These are phyloP conservation scores for Smittium culicis DNA, from an alignment of 371 early-diverging fungal genomes.

Conservation along the genomic window DNA sequence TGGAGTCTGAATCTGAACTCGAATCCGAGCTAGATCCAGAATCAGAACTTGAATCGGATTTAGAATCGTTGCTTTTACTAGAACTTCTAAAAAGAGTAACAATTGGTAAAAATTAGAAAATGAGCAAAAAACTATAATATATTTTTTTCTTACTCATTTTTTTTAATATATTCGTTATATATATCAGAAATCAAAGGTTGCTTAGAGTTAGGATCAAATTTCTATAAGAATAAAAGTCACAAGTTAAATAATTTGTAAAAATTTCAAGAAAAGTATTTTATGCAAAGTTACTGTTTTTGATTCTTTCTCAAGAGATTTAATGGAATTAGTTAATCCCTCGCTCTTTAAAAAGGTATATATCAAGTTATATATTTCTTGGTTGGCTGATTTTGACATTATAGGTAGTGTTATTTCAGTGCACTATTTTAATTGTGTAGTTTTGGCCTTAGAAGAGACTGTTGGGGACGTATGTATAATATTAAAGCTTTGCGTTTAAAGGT, in stretches of 20 bases:
- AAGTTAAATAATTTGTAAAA: not conserved
- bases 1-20: conserved; percentile 6
- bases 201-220: not conserved
- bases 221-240: not conserved
- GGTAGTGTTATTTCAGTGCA: too few species aligned
- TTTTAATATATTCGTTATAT: not conserved
- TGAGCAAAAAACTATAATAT: too few species aligned
- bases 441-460: too few species aligned
- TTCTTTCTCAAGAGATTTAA: not conserved
- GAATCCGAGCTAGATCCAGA: conserved; percentile 4
- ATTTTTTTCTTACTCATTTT: too few species aligned
- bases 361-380: not conserved
- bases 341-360: not conserved
- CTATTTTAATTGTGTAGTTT: too few species aligned
- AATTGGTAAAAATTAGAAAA: too few species aligned
- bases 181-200: not conserved
- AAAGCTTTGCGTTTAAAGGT: too few species aligned
- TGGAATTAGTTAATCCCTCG: not conserved
- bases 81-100: too few species aligned
- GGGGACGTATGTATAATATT: too few species aligned
- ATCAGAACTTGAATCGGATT: not conserved
- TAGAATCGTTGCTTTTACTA: too few species aligned
- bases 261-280: not conserved
- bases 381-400: too few species aligned
- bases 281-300: not conserved